A percentile compares a stretch with the other conserved stretches of the same genome.
Conservation (phyloP, 139 green algal species). For the Dunaliella sp. region DNA sequence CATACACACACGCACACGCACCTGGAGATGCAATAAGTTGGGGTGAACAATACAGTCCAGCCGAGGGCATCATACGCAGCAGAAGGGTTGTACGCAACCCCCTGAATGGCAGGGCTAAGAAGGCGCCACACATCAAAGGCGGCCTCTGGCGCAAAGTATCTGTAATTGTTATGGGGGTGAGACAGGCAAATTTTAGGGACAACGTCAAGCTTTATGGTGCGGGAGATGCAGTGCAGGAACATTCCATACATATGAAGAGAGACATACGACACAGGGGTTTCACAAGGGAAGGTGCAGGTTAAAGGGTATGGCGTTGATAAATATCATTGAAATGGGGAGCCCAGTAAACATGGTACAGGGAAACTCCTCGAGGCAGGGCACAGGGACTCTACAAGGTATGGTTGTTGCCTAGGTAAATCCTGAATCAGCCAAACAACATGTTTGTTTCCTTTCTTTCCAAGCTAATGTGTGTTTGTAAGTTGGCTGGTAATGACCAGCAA, state of each 20-base stretch:
- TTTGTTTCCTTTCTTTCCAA: too few species aligned
- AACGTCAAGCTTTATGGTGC: too few species aligned
- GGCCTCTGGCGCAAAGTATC: conserved; percentile 9
- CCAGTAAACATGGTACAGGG: background rate
- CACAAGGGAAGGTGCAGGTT: background rate
- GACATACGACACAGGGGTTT: background rate
- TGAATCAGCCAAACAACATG: too few species aligned
- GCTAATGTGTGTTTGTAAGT: too few species aligned
- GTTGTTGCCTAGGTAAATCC: too few species aligned
- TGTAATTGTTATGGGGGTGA: too few species aligned
- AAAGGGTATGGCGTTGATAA: background rate
- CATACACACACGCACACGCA: background rate
- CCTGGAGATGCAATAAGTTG: conserved; percentile 10
- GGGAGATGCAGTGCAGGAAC: background rate
- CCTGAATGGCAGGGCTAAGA: background rate
- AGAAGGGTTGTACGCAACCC: background rate
- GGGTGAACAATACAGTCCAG: background rate
- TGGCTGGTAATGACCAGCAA: too few species aligned
- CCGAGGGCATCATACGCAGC: conserved; percentile 8
- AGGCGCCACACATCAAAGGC: conserved; percentile 11
- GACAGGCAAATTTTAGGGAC: too few species aligned
- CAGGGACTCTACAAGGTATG: too few species aligned
- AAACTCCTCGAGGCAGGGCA: too few species aligned
- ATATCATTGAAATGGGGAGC: background rate
- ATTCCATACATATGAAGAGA: background rate